These are phyloP conservation scores for Cutaneotrichosporon mucoides DNA, from an alignment of 1,284 basidiomycete species.

Conservation along the genomic window DNA sequence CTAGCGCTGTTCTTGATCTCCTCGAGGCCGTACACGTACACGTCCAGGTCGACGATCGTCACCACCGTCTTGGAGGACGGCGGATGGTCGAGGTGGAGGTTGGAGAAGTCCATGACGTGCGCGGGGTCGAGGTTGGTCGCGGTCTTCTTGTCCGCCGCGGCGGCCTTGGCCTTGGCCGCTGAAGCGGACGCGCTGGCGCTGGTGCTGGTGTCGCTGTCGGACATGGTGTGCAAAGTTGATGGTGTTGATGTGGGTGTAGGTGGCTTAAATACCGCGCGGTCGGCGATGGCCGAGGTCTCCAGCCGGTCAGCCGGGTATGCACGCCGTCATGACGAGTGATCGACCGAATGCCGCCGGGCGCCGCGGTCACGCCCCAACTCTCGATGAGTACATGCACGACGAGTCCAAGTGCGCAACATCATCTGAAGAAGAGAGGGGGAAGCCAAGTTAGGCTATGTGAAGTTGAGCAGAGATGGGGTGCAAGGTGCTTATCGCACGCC, in stretches of 20 bases:
- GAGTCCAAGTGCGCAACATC: too few species aligned
- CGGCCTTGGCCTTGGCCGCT: too few species aligned
- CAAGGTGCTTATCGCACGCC: too few species aligned
- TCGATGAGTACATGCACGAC: too few species aligned
- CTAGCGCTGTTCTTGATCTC: conserved; percentile 31
- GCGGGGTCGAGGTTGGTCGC: conserved; percentile 7
- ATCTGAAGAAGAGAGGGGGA: too few species aligned
- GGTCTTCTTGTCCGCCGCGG: not conserved
- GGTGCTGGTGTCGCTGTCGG: too few species aligned
- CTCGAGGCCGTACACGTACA: conserved; percentile 40
- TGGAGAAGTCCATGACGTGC: conserved; percentile 30
- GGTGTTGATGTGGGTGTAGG: not conserved
- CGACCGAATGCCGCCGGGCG: not conserved
- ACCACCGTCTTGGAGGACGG: conserved; percentile 12
- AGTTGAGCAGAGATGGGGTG: too few species aligned
- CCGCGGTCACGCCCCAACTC: too few species aligned
- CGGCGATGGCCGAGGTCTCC: not conserved
- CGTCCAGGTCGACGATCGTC: conserved; percentile 34
- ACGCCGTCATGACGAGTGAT: not conserved
- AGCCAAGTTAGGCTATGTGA: too few species aligned
- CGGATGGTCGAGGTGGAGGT: conserved; percentile 26
- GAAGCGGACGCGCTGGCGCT: too few species aligned
- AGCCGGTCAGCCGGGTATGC: too few species aligned
- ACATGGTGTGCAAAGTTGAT: not conserved
- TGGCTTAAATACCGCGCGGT: not conserved